These are phyloP conservation scores for Wickerhamiella sorbophila DNA, from an alignment of 805 yeast species.

Conservation along the genomic window DNA sequence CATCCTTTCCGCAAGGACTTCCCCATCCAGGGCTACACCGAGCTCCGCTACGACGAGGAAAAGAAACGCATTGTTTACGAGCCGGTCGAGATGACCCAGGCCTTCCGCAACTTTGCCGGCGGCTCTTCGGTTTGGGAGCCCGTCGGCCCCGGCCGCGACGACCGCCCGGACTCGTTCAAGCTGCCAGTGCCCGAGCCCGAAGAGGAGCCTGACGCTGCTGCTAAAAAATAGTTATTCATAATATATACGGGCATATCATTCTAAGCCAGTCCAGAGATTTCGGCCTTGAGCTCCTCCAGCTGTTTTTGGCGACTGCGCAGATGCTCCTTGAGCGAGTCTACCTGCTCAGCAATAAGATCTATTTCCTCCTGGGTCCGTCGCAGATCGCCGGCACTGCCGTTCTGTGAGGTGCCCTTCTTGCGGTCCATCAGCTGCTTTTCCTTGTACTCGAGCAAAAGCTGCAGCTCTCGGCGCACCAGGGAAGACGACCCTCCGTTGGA, in stretches of 20 bases:
- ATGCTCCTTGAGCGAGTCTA: constrained; percentile 55
- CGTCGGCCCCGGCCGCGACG: constrained; percentile 75
- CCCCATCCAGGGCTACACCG: constrained; percentile 87
- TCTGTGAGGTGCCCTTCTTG: constrained; percentile 19
- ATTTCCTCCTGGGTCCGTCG: constrained; percentile 35
- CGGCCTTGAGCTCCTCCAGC: constrained; percentile 31
- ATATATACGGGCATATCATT: constrained; percentile 1
- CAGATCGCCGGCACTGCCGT: constrained; percentile 11
- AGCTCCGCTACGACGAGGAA: constrained; percentile 80
- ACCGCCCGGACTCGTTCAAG: constrained; percentile 66
- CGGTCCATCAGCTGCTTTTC: constrained; percentile 38
- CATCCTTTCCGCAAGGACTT: constrained; percentile 85
- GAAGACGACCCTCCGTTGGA: constrained; percentile 19
- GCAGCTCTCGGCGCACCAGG: constrained; percentile 48
- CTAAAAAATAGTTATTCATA: constrained; percentile 17
- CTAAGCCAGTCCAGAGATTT: constrained; percentile 14
- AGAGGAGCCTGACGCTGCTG: constrained; percentile 33
- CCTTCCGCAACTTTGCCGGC: constrained; percentile 79
- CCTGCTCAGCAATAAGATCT: constrained; percentile 64
- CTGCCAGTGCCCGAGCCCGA: constrained; percentile 75
- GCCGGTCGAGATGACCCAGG: constrained; percentile 83
- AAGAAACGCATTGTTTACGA: constrained; percentile 81
- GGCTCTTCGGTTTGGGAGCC: constrained; percentile 88
- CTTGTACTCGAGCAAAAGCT: constrained; percentile 69
- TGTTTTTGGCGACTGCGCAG: constrained; percentile 47